Conservation (phyloP, 306 rosid species). For the Dryas alaskensis region DNA sequence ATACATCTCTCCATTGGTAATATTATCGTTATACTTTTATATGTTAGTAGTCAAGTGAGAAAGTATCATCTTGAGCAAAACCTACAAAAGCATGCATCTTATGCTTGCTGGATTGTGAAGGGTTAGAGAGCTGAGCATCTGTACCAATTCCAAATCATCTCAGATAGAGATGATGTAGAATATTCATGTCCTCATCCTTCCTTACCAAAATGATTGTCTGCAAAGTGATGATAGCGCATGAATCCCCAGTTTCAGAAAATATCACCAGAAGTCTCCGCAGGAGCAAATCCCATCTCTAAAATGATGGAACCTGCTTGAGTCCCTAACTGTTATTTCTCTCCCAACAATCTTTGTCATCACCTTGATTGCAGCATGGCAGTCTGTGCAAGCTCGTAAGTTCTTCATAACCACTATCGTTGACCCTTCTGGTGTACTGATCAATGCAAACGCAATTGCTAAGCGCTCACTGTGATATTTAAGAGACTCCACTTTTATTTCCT, state of each 20-base stretch:
- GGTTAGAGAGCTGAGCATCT: too few species aligned
- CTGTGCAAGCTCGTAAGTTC: conserved; percentile 76
- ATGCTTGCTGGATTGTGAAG: too few species aligned
- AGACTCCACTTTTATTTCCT: conserved; percentile 63
- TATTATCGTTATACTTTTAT: too few species aligned
- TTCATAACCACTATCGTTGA: conserved; percentile 79
- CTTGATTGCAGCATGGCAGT: conserved; percentile 76
- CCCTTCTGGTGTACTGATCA: conserved; percentile 66
- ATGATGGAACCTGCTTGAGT: conserved; percentile 79
- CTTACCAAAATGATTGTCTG: too few species aligned
- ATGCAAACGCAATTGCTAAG: conserved; percentile 84
- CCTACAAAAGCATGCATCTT: too few species aligned
- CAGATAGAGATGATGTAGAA: too few species aligned
- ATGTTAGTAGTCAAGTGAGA: too few species aligned
- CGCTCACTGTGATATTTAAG: conserved; percentile 85
- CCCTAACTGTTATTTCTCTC: conserved; percentile 68
- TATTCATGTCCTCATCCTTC: too few species aligned
- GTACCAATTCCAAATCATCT: too few species aligned
- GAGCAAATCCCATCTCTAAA: conserved; percentile 71
- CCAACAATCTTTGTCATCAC: conserved; percentile 53
- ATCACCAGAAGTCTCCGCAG: conserved; percentile 71
- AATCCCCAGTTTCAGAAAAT: not conserved
- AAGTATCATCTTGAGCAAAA: too few species aligned
- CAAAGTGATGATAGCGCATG: too few species aligned
- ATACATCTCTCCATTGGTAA: too few species aligned